Evolutionary conservation across 2,329 filamentous ascomycete genomes (phyloP).

Genomic region (Trichoderma aggressivum): DNA sequence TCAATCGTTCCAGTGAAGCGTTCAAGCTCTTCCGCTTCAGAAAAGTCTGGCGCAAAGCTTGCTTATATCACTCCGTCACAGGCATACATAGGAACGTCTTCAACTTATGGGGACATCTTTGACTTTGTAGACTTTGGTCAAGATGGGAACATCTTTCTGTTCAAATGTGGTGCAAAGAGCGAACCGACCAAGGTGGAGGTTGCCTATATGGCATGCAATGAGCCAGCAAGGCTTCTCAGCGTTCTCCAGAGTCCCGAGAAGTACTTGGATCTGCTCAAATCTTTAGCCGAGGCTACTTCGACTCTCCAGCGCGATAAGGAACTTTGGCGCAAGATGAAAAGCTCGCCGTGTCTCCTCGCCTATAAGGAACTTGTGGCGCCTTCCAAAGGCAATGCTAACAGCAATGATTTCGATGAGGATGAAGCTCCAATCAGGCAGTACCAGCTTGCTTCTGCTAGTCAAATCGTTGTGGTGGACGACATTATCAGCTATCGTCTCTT

Average conservation of each 20-base stretch:
- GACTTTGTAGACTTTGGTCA: conserved; percentile 94
- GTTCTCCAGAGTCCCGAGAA: conserved; percentile 79
- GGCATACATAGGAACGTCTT: conserved; percentile 74
- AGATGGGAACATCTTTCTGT: conserved; percentile 83
- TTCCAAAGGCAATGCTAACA: conserved; percentile 40
- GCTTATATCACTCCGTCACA: conserved; percentile 60
- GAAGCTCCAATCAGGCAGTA: conserved; percentile 71
- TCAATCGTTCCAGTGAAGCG: conserved; percentile 67
- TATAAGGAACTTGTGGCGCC: conserved; percentile 65
- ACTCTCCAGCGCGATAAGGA: conserved; percentile 74
- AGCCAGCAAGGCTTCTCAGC: conserved; percentile 77
- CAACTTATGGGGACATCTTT: conserved; percentile 81
- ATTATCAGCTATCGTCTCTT: conserved; percentile 87
- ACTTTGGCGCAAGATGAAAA: conserved; percentile 72
- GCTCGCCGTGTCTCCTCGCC: conserved; percentile 74
- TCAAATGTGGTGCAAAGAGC: conserved; percentile 83
- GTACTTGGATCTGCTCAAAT: conserved; percentile 79
- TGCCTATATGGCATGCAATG: conserved; percentile 75
- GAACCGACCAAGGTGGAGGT: conserved; percentile 88
- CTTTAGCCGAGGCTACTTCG: conserved; percentile 69
- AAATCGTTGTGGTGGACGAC: conserved; percentile 81
- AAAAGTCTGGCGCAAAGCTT: conserved; percentile 37
- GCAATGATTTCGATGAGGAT: conserved; percentile 55
- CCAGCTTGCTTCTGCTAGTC: conserved; percentile 66
- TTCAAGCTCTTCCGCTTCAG: conserved; percentile 32